Base-by-base conservation (phyloP, 129 eudicot species). In the Mikania micrantha region DNA sequence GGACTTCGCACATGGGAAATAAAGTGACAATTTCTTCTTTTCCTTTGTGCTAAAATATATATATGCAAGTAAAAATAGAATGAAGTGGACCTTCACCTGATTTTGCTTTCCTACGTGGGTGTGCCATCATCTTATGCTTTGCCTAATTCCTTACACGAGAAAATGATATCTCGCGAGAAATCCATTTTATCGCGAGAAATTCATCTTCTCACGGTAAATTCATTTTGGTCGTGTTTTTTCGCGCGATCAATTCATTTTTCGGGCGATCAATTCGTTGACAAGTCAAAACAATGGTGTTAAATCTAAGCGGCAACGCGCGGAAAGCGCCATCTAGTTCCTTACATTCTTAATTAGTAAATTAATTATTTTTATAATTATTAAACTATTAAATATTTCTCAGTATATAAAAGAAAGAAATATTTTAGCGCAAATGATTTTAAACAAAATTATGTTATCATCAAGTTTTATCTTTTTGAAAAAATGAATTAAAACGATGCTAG, bases 71-170 rank as follows among this genome's bases (percentile, higher is more conserved):
- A 25, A 36, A 35, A 52, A 36, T 69, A 35, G 38, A 53, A 53
- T 35, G 50, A 35, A 35, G 67, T 73, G 65, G 67, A 44, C 61
- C 52, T 66, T 66, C 79, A 66, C 79, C 68, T 19, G 66, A 74
- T 56, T 74, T 56, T 74, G 66, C 68, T 66, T 66, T 66, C 28
- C n/a, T 66, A 66, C 72, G 72, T 65, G 78, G 72, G 39, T 56
- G 16, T 54, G 47, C 19, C 79, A 74, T 66, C 68, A 44, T 74
- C 74, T 57, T 74, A 54, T 11, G 74, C 68, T 64, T 41, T 22
- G 57, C 10, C 50, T 8, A 57, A n/a, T 41, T 70, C 13, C 13
- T 21, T 9, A n/a, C n/a, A n/a, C n/a, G n/a, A n/a, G n/a, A n/a
- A n/a, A n/a, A n/a, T n/a, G n/a, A n/a, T n/a, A n/a, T n/a, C n/a